Base-by-base conservation (phyloP, 1,284 basidiomycete genomes). In the Meripilus lineatus region DNA sequence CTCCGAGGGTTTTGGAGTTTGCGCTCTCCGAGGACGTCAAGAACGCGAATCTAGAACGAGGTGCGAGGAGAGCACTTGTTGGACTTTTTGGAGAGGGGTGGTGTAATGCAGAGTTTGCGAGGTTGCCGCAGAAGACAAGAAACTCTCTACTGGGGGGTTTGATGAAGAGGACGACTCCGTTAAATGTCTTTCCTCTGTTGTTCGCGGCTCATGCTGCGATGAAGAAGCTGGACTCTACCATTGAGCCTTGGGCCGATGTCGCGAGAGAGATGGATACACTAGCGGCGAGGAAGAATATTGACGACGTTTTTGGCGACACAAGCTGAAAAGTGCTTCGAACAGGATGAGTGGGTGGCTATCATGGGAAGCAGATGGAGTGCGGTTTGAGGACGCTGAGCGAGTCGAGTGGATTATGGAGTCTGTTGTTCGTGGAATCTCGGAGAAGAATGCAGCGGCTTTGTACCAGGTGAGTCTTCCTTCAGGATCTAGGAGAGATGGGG, bases 41-140 rank as follows among this genome's bases (percentile, higher is more conserved):
- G 47, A 89, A 90, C 53, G 56, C 70, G 0, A 69, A 78, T 32
- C 74, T 96, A 1, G 81, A 88, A 40, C 72, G 79, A 5, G 82
- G 83, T 0, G 81, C 88, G 0, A 72, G 85, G 6, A 70, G 81
- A 3, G 88, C 85, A 11, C 70, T 96, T 5, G 80, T 91, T 1
- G 79, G 82, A 0, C 72, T 89, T 17, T 95, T 90, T 58, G 89
- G 88, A 7, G 84, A 90, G 50, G 83, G 86, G 3, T 95, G 92
- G 93, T 84, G 81, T 50, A 85, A 77, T 0, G 58, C 77, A 24
- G 90, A 94, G 49, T 87, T 95, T 53, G 84, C 85, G 1, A 61
- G 67, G 0, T 71, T 93, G 1, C 74, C 81, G 3, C 74, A 75
- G 50, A 81, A 81, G 51, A 72, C 81, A 24, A 77, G 87, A 25